A percentile compares a stretch with the other conserved stretches of the same genome.
These are phyloP conservation scores for Martiniozyma asiatica DNA, from an alignment of 1,139 yeast genomes.

Conservation along the genomic window DNA sequence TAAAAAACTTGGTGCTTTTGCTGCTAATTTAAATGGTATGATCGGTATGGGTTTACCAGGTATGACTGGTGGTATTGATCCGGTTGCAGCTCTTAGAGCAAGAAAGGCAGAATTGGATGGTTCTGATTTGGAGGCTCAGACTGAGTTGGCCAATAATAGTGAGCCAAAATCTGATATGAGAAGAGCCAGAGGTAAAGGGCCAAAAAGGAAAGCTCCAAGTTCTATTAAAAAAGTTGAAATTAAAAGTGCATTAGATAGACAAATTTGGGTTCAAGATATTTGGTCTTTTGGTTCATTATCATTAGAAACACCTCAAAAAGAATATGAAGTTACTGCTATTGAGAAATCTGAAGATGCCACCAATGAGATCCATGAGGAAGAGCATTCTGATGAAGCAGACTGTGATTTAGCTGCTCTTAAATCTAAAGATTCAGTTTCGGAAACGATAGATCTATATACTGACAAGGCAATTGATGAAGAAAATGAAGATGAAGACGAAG, in stretches of 20 bases:
- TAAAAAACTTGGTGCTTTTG: constrained; percentile 28
- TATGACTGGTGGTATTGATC: constrained; percentile 25
- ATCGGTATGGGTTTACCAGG: constrained; percentile 58
- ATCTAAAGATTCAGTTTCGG: no score
- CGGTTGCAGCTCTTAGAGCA: constrained; percentile 6
- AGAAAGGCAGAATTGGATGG: constrained; percentile 1
- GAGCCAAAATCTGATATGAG: constrained; percentile 24
- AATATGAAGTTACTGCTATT: no score
- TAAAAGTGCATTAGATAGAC: constrained; percentile 23
- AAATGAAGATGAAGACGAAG: no score
- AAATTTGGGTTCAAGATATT: constrained; percentile 25
- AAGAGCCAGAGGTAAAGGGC: constrained; percentile 57
- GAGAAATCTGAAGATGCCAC: constrained; percentile 3
- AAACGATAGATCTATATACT: no score
- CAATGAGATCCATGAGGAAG: no score
- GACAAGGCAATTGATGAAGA: no score
- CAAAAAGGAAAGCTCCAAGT: constrained; percentile 63
- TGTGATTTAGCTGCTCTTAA: no score
- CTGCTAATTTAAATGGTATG: constrained; percentile 45
- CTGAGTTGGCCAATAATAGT: constrained; percentile 10
- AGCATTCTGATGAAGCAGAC: no score
- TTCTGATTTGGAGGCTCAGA: constrained; percentile 8
- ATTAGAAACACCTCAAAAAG: no score
- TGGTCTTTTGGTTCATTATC: constrained; percentile 28
- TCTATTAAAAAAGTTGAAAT: constrained; percentile 37